Conservation (phyloP, 2,329 filamentous ascomycete genomes). For the Macrophomina pseudophaseolina region DNA sequence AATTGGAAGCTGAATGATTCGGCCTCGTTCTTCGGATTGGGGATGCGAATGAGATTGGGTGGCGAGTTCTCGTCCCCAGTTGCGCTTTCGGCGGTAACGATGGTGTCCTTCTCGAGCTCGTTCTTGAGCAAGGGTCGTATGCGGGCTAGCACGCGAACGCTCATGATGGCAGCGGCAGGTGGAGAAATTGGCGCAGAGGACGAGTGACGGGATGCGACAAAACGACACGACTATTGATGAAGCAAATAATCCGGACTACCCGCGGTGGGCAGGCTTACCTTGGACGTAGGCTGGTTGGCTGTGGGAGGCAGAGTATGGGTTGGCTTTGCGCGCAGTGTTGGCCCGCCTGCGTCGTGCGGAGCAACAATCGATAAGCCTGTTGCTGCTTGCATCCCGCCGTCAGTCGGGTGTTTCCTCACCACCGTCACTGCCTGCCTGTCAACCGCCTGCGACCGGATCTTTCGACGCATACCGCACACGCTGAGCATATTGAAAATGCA, state of each 20-base stretch:
- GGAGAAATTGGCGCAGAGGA: background rate
- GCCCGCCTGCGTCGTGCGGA: conserved; percentile 1
- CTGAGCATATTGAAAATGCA: background rate
- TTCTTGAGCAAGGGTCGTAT: conserved; percentile 86
- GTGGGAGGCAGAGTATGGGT: background rate
- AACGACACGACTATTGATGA: conserved; percentile 28
- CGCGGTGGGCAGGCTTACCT: conserved; percentile 33
- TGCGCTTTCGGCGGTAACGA: conserved; percentile 67
- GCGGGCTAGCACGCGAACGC: conserved; percentile 87
- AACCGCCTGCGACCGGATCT: background rate
- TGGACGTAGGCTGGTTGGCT: conserved; percentile 14
- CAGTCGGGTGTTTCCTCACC: background rate
- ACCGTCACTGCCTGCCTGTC: background rate
- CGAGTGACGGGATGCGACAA: background rate
- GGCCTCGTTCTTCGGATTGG: conserved; percentile 87
- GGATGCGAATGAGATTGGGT: conserved; percentile 79
- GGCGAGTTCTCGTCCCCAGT: conserved; percentile 47
- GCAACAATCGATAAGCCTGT: conserved; percentile 21
- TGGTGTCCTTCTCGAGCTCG: conserved; percentile 86
- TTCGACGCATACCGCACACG: background rate
- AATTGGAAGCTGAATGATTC: conserved; percentile 96
- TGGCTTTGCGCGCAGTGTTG: background rate
- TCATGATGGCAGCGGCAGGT: conserved; percentile 39
- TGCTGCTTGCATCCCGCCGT: background rate
- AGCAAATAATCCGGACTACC: conserved; percentile 35